Conservation (phyloP, 2,329 filamentous ascomycete genomes). For the Daldinia eschscholtzii region DNA sequence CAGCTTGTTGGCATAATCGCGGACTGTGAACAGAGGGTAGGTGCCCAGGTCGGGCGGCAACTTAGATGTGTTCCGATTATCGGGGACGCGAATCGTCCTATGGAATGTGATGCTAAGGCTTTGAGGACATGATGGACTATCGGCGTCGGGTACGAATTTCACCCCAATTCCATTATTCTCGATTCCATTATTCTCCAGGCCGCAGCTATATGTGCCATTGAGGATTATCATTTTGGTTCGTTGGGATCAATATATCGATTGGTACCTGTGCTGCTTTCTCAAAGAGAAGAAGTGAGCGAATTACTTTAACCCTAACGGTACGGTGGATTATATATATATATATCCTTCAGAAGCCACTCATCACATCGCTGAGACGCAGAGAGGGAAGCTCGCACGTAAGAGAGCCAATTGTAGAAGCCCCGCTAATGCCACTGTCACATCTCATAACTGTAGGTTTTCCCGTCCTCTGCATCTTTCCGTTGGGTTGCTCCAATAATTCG, state of each 20-base stretch:
- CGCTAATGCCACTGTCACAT: too few relatives aligned
- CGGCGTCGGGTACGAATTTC: not conserved
- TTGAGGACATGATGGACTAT: not conserved
- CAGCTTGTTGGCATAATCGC: constrained; percentile 52
- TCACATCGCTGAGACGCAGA: too few relatives aligned
- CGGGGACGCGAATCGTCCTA: constrained; percentile 60
- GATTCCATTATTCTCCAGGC: constrained; percentile 18
- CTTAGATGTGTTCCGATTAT: constrained; percentile 50
- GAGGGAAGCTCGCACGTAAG: too few relatives aligned
- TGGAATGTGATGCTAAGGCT: constrained; percentile 54
- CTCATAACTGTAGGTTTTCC: too few relatives aligned
- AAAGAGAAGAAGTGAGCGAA: not conserved
- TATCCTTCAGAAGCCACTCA: too few relatives aligned
- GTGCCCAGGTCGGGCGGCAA: constrained; percentile 55
- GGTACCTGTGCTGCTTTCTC: not conserved
- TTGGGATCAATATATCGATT: not conserved
- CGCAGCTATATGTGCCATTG: constrained; percentile 8
- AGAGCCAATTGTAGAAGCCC: too few relatives aligned
- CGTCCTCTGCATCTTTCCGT: too few relatives aligned
- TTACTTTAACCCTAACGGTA: too few relatives aligned
- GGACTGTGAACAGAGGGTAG: constrained; percentile 57
- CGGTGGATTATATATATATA: too few relatives aligned
- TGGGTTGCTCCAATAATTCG: too few relatives aligned
- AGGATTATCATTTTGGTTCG: constrained; percentile 10
- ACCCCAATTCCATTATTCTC: constrained; percentile 18